Percentiles rank a stretch among this genome's conserved stretches.
phyloP scores from a whole-genome alignment of 2,329 filamentous ascomycete genomes.

The Myriangium duriaei region DNA sequence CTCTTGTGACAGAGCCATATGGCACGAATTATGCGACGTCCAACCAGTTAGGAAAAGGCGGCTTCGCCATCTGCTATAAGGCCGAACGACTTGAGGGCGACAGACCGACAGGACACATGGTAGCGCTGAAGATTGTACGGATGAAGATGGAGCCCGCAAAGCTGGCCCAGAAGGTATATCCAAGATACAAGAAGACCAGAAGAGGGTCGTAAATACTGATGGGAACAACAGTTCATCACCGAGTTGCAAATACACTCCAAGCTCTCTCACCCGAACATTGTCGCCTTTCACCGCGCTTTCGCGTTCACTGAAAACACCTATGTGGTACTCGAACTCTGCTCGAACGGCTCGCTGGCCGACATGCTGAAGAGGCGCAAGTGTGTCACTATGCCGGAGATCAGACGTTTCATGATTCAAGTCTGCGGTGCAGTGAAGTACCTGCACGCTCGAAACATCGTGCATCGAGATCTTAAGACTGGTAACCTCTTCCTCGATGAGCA shows the following conservation, averaged over 20 bases:
- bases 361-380: slow-evolving; percentile 90
- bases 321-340: slow-evolving; percentile 84
- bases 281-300: slow-evolving; percentile 90
- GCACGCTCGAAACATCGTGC: slow-evolving; percentile 89
- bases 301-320: slow-evolving; percentile 82
- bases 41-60: slow-evolving; percentile 64
- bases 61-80: slow-evolving; percentile 71
- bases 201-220: slow-evolving; percentile 5
- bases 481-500: slow-evolving; percentile 89
- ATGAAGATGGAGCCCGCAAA: slow-evolving; percentile 66
- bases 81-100: slow-evolving; percentile 48
- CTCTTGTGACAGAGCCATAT: slow-evolving; percentile 54
- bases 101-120: slow-evolving; percentile 49
- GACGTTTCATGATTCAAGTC: slow-evolving; percentile 88
- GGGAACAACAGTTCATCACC: slow-evolving; percentile 47
- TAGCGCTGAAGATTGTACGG: slow-evolving; percentile 72
- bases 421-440: slow-evolving; percentile 97
- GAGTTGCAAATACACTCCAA: slow-evolving; percentile 98
- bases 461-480: slow-evolving; percentile 93
- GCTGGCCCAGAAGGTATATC: slow-evolving; percentile 65
- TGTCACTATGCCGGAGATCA: slow-evolving; percentile 84
- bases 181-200: slow-evolving; percentile 1
- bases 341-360: slow-evolving; percentile 93
- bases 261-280: slow-evolving; percentile 89
- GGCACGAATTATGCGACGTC: slow-evolving; percentile 64